Evolutionary conservation across 805 yeast species (phyloP), one percentile per base, ranked within the genome.

Genomic region (Starmerella scarabaei): DNA sequence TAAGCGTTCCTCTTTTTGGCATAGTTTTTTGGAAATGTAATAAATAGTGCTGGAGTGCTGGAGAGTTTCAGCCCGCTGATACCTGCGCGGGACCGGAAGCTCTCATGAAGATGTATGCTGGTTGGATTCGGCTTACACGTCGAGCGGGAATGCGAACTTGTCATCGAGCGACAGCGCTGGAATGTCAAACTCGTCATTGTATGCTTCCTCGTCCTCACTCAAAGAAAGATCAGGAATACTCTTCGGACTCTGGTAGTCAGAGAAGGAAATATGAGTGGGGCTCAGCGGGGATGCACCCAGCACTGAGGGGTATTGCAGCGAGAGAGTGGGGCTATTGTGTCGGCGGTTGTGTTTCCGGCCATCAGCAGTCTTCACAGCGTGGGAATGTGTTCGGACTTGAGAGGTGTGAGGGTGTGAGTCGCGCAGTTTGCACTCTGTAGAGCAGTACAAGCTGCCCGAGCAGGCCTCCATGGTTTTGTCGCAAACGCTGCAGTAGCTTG

Each of bases 401-500:
- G 27, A 6, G 16, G 16, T 24, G 11, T 27, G 30, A 15, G 42
- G 42, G 14, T 21, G 17, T 7, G 53, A 46, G 34, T 59, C 62
- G 32, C 49, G 42, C 21, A 39, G 43, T 21, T 51, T 46, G 58
- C 63, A 59, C 29, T 47, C 51, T 14, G 41, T 48, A 11, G 61
- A 57, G 56, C 63, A 59, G 54, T 59, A 59, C 26, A 59, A 53
- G 26, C 36, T 40, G 29, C 38, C 46, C 20, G 48, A 35, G 31
- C 43, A 37, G 29, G 36, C 35, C 35, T 47, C 52, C 19, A 58
- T 46, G 42, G 56, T 58, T 35, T 45, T 54, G 45, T 59, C 62
- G 52, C 63, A 59, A 35, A 59, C 61, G 18, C 58, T 51, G 56
- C 63, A 59, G 52, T 48, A 59, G 33, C 48, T 43, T 33, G 48